Evolutionary conservation across 1,139 yeast genomes (phyloP).

Genomic region (Geotrichum aggregatum): DNA sequence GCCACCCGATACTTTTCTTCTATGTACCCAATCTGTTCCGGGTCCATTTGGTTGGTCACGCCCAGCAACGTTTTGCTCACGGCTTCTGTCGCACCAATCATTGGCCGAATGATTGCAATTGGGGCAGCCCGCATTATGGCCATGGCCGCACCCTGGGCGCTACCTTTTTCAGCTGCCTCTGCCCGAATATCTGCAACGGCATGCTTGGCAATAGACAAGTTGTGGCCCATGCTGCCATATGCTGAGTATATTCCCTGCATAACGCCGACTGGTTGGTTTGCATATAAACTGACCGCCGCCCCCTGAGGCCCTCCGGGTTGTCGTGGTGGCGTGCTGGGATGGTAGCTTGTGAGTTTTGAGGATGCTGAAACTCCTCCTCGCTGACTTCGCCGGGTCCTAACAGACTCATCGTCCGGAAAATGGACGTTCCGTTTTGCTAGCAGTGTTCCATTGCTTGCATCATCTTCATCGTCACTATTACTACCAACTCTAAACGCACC

Average conservation of each 20-base stretch:
- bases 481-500: conserved; percentile 26
- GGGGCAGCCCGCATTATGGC: conserved; percentile 78
- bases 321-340: not conserved
- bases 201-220: conserved; percentile 60
- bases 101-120: conserved; percentile 71
- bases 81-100: conserved; percentile 92
- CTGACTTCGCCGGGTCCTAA: conserved; percentile 2
- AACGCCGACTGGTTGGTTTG: conserved; percentile 73
- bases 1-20: conserved; percentile 40
- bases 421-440: conserved; percentile 12
- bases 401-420: conserved; percentile 1
- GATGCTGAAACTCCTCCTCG: not conserved
- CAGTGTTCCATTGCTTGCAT: conserved; percentile 26
- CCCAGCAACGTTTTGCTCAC: conserved; percentile 80
- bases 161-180: conserved; percentile 52
- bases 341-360: not conserved
- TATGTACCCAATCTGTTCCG: conserved; percentile 48
- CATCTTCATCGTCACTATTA: conserved; percentile 24
- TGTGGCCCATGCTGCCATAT: conserved; percentile 64
- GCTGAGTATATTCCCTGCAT: conserved; percentile 73
- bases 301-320: not conserved
- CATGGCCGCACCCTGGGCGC: conserved; percentile 61
- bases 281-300: conserved; percentile 64
- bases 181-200: conserved; percentile 58
- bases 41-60: conserved; percentile 73